Evolutionary conservation across 2,329 filamentous ascomycete genomes (phyloP).

Genomic region (Phialophora verrucosa): DNA sequence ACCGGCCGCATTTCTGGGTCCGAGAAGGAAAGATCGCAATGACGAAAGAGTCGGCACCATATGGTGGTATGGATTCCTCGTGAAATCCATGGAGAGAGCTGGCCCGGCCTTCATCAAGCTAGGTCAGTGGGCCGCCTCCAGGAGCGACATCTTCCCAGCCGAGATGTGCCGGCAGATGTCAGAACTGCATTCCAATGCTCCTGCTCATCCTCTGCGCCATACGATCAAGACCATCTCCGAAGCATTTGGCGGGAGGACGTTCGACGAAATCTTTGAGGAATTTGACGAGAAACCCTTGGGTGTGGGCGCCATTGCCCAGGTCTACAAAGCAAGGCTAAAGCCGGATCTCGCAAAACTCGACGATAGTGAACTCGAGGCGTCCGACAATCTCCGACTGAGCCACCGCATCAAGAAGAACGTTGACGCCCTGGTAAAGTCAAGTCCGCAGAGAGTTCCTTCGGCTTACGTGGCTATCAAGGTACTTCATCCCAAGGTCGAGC

Average conservation of each 20-base stretch:
- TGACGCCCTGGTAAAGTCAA: constrained; percentile 83
- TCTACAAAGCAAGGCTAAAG: constrained; percentile 93
- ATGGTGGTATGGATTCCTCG: constrained; percentile 93
- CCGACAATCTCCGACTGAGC: constrained; percentile 62
- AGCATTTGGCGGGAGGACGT: constrained; percentile 78
- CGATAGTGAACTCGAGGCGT: constrained; percentile 59
- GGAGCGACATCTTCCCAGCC: constrained; percentile 92
- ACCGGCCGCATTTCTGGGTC: constrained; percentile 80
- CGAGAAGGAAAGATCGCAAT: constrained; percentile 65
- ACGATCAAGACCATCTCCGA: constrained; percentile 80
- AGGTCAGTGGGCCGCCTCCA: constrained; percentile 96
- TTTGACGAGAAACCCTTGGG: constrained; percentile 89
- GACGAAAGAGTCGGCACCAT: constrained; percentile 80
- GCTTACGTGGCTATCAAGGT: constrained; percentile 96
- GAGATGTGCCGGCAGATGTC: constrained; percentile 95
- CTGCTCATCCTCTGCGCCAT: constrained; percentile 80
- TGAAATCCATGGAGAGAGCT: constrained; percentile 86
- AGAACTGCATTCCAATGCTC: constrained; percentile 89
- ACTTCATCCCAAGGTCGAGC: constrained; percentile 87
- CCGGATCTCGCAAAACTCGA: constrained; percentile 72
- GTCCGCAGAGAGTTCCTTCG: constrained; percentile 82
- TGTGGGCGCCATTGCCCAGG: constrained; percentile 94
- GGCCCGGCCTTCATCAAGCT: constrained; percentile 98
- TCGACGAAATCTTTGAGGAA: constrained; percentile 94
- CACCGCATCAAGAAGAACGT: constrained; percentile 79